These are phyloP conservation scores for Plantago ovata DNA, from an alignment of 257 asterid species.

Conservation along the genomic window DNA sequence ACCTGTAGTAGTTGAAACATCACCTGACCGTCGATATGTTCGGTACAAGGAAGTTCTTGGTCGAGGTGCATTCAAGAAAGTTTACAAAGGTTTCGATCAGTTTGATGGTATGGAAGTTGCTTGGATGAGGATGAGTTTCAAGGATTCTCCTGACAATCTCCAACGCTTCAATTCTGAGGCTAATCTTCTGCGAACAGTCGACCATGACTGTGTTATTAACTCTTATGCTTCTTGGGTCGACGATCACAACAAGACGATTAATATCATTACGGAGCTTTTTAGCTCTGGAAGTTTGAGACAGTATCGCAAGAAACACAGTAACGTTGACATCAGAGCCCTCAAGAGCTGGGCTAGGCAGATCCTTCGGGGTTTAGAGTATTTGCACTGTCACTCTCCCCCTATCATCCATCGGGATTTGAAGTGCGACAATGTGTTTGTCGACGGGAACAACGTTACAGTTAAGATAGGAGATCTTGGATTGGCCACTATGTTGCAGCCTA, in stretches of 20 bases:
- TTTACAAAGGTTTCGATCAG: conserved; percentile 70
- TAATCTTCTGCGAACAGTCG: conserved; percentile 48
- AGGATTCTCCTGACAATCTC: conserved; percentile 49
- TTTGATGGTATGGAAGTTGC: conserved; percentile 71
- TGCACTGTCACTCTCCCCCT: conserved; percentile 64
- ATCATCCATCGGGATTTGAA: conserved; percentile 77
- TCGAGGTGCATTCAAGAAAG: conserved; percentile 86
- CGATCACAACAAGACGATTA: conserved; percentile 55
- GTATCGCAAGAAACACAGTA: conserved; percentile 63
- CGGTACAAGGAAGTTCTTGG: conserved; percentile 84
- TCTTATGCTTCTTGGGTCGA: conserved; percentile 70
- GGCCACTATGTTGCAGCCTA: conserved; percentile 60
- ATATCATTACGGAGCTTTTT: conserved; percentile 73
- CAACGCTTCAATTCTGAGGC: conserved; percentile 63
- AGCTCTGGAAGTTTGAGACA: conserved; percentile 74
- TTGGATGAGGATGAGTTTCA: conserved; percentile 58
- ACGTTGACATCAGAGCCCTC: conserved; percentile 57
- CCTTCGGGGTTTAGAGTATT: conserved; percentile 56
- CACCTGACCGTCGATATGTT: conserved; percentile 55
- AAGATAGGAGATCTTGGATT: conserved; percentile 84
- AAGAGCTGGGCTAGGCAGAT: conserved; percentile 81
- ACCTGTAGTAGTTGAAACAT: conserved; percentile 45
- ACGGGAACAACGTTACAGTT: conserved; percentile 67
- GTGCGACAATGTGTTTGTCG: conserved; percentile 72
- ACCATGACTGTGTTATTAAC: conserved; percentile 59